Conservation (phyloP, 2,329 filamentous ascomycete genomes). For the Aspergillus puulaauensis region DNA sequence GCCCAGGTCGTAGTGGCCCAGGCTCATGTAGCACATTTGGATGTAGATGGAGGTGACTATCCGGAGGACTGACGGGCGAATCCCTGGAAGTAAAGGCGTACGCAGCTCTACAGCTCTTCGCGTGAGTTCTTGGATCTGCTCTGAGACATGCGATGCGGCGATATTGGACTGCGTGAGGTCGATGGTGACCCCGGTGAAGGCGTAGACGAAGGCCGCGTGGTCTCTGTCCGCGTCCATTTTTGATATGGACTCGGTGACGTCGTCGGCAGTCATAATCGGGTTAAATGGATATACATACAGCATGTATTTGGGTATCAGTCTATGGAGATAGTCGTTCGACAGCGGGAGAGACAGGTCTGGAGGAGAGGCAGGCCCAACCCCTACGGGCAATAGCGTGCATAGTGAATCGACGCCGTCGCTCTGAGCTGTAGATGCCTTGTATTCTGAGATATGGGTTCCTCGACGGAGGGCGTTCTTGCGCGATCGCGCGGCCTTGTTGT, state of each 20-base stretch:
- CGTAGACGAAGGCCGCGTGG: slow-evolving; percentile 44
- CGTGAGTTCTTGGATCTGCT: slow-evolving; percentile 25
- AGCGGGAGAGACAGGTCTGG: slow-evolving; percentile 8
- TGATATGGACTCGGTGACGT: slow-evolving; percentile 35
- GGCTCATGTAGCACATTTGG: slow-evolving; percentile 53
- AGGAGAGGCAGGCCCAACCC: not conserved
- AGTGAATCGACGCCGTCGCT: not conserved
- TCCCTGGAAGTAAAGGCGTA: slow-evolving; percentile 39
- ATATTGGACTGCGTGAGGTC: slow-evolving; percentile 37
- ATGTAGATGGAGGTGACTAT: slow-evolving; percentile 55
- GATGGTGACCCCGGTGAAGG: slow-evolving; percentile 48
- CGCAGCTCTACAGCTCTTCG: slow-evolving; percentile 37
- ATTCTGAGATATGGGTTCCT: slow-evolving; percentile 44
- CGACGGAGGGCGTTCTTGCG: slow-evolving; percentile 39
- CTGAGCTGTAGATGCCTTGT: slow-evolving; percentile 20
- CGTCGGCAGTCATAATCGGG: slow-evolving; percentile 45
- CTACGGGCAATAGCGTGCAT: not conserved
- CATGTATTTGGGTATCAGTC: slow-evolving; percentile 47
- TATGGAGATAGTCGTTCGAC: slow-evolving; percentile 33
- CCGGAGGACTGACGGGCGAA: slow-evolving; percentile 45
- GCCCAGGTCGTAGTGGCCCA: slow-evolving; percentile 50
- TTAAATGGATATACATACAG: slow-evolving; percentile 49
- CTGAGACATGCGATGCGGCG: slow-evolving; percentile 29
- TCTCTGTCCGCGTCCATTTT: slow-evolving; percentile 41
- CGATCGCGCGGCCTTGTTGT: slow-evolving; percentile 28